phyloP scores from a whole-genome alignment of 768 basidiomycete species.

The Tricholoma hemisulphureum region DNA sequence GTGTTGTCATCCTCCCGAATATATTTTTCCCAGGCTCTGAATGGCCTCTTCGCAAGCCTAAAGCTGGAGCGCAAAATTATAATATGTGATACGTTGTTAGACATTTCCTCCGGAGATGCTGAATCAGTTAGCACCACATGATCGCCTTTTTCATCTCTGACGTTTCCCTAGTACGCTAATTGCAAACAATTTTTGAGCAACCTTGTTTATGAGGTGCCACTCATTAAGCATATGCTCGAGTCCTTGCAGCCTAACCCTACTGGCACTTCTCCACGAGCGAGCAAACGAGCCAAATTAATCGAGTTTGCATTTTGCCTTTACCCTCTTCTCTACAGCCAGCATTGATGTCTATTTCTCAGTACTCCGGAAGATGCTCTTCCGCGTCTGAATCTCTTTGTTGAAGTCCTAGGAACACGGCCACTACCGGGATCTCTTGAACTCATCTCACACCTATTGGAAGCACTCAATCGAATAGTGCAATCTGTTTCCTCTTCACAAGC shows the following conservation, averaged over 20 bases:
- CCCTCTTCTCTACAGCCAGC: not conserved
- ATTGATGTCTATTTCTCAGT: constrained; percentile 14
- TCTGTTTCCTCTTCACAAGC: constrained; percentile 51
- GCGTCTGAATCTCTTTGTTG: constrained; percentile 58
- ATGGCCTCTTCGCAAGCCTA: constrained; percentile 56
- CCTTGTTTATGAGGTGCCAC: constrained; percentile 46
- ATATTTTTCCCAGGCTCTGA: constrained; percentile 44
- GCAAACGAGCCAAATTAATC: constrained; percentile 60
- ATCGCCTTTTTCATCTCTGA: not conserved
- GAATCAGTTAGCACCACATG: constrained; percentile 42
- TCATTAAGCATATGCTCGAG: constrained; percentile 54
- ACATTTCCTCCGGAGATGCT: constrained; percentile 44
- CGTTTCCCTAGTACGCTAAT: constrained; percentile 36
- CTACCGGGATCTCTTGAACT: constrained; percentile 72
- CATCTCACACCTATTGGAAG: constrained; percentile 68
- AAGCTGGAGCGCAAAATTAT: constrained; percentile 51
- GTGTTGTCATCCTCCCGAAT: constrained; percentile 36
- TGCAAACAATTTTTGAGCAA: constrained; percentile 51
- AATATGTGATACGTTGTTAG: constrained; percentile 56
- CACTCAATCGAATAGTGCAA: constrained; percentile 63
- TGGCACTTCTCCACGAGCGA: constrained; percentile 45
- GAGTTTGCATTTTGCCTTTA: constrained; percentile 43
- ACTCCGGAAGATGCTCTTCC: constrained; percentile 41
- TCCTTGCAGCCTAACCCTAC: constrained; percentile 45
- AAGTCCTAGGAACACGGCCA: constrained; percentile 63